Base-by-base conservation (phyloP, 306 rosid species). In the Delonix regia region DNA sequence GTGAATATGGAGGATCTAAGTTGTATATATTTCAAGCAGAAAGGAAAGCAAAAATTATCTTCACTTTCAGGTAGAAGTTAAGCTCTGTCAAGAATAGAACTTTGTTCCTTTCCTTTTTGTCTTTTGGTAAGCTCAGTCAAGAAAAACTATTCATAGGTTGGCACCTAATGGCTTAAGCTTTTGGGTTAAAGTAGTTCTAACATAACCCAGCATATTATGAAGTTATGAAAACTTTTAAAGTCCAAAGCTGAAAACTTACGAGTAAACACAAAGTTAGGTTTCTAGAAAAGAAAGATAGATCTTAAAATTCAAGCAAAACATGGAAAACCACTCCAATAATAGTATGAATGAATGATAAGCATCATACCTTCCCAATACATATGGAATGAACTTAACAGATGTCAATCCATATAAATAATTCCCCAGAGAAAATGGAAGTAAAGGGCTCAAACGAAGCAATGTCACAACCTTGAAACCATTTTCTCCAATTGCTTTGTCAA, bases 401-500 rank as follows among this genome's bases (percentile, higher is more conserved):
- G 99, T 95, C 82, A 95, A 80, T 78, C 99, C 99, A 79, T 95
- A 95, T 71, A 95, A 86, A 83, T 95, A 95, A 69, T 95, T 95
- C 76, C 99, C 99, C 76, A 95, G 81, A 42, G 99, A 93, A 82
- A 95, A 95, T 56, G 99, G 99, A 74, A 95, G 99, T 80, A 95
- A 80, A 48, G 99, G 99, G 82, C 99, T 95, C 88, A 95, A 85
- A 38, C 98, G 99, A 49, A 95, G 98, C 70, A 95, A 90, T 60
- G 99, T 95, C 41, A 95, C 99, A 81, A 95, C 92, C 87, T 86
- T 88, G 88, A 95, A 95, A 70, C 98, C 89, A 73, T 93, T 88
- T 77, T 95, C 98, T 48, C 99, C 99, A 59, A 95, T 95, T 75
- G 98, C 99, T 78, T 91, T 95, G 84, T 95, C 99, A 64, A 95